Evolutionary conservation across 192 early-diverging fungal species (phyloP).

Genomic region (Coemansia sp.): DNA sequence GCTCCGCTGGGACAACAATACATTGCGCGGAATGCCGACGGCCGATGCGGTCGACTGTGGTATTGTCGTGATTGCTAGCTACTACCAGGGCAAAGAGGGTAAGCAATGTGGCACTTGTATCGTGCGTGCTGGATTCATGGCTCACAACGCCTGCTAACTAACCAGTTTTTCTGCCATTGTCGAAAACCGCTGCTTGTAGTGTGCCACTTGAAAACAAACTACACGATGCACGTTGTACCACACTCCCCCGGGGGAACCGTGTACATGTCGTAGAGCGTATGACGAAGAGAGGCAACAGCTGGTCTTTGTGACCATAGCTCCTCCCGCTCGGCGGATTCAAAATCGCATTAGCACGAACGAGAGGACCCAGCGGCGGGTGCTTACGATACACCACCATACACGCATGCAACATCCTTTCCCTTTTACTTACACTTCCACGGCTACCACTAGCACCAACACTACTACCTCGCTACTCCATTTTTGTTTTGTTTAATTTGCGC

Average conservation of each 20-base stretch:
- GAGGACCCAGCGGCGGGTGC: neutral
- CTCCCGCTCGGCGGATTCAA: neutral
- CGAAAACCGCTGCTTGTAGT: constrained; percentile 13
- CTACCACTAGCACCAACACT: neutral
- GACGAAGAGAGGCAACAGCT: neutral
- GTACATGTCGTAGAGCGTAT: constrained; percentile 25
- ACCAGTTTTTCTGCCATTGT: neutral
- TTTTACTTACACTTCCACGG: neutral
- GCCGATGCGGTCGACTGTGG: constrained; percentile 58
- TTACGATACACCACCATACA: neutral
- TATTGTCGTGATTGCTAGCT: constrained; percentile 65
- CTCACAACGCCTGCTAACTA: neutral
- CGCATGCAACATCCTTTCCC: neutral
- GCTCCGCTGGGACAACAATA: constrained; percentile 73
- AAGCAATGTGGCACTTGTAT: neutral
- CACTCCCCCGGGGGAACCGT: constrained; percentile 32
- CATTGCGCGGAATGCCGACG: constrained; percentile 62
- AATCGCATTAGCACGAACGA: neutral
- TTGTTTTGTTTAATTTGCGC: neutral
- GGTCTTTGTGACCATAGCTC: neutral
- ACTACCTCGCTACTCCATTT: neutral
- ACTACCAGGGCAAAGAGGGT: constrained; percentile 59
- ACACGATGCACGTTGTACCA: constrained; percentile 41
- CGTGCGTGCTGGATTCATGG: neutral
- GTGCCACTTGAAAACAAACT: constrained; percentile 44